Evolutionary conservation across 495 filamentous ascomycete species (phyloP).

Genomic region (Jackrogersella minutella): DNA sequence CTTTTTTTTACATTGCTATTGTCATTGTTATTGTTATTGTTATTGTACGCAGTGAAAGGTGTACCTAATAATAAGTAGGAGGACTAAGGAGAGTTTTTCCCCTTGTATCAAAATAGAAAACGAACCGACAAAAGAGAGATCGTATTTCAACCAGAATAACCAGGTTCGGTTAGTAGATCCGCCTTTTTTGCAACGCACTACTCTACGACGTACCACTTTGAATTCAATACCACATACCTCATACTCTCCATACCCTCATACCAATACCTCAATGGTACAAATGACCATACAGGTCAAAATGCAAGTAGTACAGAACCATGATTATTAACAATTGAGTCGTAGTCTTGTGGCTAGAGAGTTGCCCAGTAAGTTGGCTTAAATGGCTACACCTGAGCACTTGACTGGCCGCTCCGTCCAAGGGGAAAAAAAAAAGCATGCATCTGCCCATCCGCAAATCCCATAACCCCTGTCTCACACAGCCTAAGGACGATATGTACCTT

Average conservation of each 20-base stretch:
- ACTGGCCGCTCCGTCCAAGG: slow-evolving; percentile 34
- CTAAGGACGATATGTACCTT: slow-evolving; percentile 31
- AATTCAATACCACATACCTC: slow-evolving; percentile 8
- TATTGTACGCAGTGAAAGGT: too few species aligned
- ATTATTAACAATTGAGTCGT: slow-evolving; percentile 4
- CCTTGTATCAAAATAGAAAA: slow-evolving; percentile 25
- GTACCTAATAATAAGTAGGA: background rate
- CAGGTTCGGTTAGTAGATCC: slow-evolving; percentile 35
- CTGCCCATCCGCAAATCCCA: slow-evolving; percentile 55
- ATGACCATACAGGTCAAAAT: too few species aligned
- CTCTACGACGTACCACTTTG: slow-evolving; percentile 2
- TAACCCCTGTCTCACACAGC: slow-evolving; percentile 49
- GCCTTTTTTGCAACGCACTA: slow-evolving; percentile 12
- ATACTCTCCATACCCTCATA: background rate
- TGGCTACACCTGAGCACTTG: background rate
- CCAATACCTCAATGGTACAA: too few species aligned
- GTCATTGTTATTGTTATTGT: too few species aligned
- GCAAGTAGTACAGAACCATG: background rate
- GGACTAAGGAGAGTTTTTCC: slow-evolving; percentile 10
- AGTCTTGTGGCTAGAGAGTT: background rate
- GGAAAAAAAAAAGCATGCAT: slow-evolving; percentile 42
- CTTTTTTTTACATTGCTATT: too few species aligned
- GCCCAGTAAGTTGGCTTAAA: slow-evolving; percentile 13
- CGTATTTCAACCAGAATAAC: slow-evolving; percentile 22
- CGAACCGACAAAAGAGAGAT: slow-evolving; percentile 15